These are phyloP conservation scores for Neoconidiobolus thromboides DNA, from an alignment of 371 early-diverging fungal species.

Conservation along the genomic window DNA sequence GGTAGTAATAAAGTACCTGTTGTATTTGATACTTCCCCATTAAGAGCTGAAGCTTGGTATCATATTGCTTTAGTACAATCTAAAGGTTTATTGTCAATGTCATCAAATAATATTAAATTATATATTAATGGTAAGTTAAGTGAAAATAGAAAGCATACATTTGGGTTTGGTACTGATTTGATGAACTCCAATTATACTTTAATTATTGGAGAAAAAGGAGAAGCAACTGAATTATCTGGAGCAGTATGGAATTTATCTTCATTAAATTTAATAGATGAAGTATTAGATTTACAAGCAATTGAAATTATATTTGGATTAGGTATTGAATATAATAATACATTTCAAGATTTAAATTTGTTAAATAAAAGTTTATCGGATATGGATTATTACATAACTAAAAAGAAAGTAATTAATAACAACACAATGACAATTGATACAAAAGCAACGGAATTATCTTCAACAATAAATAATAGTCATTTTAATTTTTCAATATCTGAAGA, in stretches of 20 bases:
- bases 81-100: conserved; percentile 28
- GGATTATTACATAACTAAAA: neutral
- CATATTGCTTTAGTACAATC: conserved; percentile 49
- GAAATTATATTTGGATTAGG: conserved; percentile 35
- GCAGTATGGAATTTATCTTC: conserved; percentile 49
- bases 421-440: too few relatives aligned
- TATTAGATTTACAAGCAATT: conserved; percentile 29
- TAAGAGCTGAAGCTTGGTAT: conserved; percentile 43
- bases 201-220: neutral
- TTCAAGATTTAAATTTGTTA: conserved; percentile 35
- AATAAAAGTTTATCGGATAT: conserved; percentile 22
- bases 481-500: neutral
- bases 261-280: conserved; percentile 35
- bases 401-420: neutral
- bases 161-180: neutral
- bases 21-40: conserved; percentile 25
- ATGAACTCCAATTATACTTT: neutral
- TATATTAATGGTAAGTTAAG: conserved; percentile 41
- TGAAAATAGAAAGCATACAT: conserved; percentile 20
- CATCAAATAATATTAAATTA: conserved; percentile 29
- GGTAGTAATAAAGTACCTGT: conserved; percentile 25
- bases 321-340: conserved; percentile 33
- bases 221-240: conserved; percentile 22
- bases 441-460: too few relatives aligned
- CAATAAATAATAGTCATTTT: neutral